These are phyloP conservation scores for Camillea tinctor DNA, from an alignment of 2,329 filamentous ascomycete species.

Conservation along the genomic window DNA sequence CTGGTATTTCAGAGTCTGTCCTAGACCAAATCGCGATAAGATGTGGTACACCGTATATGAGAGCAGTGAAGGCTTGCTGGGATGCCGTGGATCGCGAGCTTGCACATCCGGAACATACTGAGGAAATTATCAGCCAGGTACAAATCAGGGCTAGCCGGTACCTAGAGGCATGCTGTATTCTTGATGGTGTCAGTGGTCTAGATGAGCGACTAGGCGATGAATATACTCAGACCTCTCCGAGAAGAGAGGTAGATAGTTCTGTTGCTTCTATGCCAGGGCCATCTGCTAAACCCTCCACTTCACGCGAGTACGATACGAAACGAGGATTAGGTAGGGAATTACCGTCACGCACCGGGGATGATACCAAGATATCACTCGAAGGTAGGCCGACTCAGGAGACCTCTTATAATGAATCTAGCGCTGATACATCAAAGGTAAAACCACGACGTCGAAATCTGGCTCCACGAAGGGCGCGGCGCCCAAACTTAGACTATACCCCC, in stretches of 20 bases:
- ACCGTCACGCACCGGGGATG: constrained; percentile 4
- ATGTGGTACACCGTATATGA: constrained; percentile 74
- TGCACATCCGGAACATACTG: constrained; percentile 43
- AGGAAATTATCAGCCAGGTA: constrained; percentile 52
- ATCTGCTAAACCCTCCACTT: constrained; percentile 8
- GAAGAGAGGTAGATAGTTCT: constrained; percentile 4
- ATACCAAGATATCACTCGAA: constrained; percentile 9
- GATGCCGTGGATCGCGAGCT: constrained; percentile 65
- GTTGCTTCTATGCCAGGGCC: constrained; percentile 16
- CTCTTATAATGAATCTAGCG: constrained; percentile 6
- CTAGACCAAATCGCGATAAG: constrained; percentile 63
- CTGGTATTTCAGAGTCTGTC: constrained; percentile 59
- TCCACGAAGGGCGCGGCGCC: constrained; percentile 25
- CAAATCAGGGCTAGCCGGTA: constrained; percentile 57
- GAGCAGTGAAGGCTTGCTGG: constrained; percentile 71
- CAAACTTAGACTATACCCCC: constrained; percentile 59
- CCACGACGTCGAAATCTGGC: constrained; percentile 12
- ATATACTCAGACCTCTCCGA: constrained; percentile 17
- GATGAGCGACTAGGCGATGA: constrained; percentile 54
- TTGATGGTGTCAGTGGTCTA: constrained; percentile 58
- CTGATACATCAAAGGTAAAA: constrained; percentile 16
- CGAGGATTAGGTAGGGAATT: constrained; percentile 6
- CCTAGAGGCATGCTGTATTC: constrained; percentile 60
- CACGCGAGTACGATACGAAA: constrained; percentile 12
- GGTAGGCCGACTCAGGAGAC: constrained; percentile 10